A percentile compares a stretch with the other conserved stretches of the same genome.
Evolutionary conservation across 2,329 filamentous ascomycete genomes (phyloP).

Genomic region (Stagonosporopsis vannaccii): DNA sequence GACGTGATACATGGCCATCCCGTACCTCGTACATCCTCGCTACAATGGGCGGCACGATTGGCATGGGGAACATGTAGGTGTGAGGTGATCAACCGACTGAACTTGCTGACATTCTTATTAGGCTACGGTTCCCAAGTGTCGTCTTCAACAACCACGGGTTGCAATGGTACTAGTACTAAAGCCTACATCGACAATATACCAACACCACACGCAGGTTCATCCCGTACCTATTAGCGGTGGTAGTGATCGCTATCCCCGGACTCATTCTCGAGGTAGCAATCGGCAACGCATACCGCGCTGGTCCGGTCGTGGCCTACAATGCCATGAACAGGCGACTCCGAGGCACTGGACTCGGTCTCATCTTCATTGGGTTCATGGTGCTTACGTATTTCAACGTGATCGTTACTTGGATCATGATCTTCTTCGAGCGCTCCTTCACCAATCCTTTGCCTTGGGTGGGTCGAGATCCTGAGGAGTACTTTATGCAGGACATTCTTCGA

Average conservation of each 20-base stretch:
- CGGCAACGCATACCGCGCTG: slow-evolving; percentile 29
- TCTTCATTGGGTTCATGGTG: slow-evolving; percentile 16
- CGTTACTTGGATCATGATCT: slow-evolving; percentile 26
- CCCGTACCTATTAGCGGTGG: slow-evolving; percentile 10
- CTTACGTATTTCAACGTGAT: slow-evolving; percentile 19
- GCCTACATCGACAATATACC: slow-evolving; percentile 1
- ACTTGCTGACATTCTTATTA: neutral
- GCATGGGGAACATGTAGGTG: neutral
- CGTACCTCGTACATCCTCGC: neutral
- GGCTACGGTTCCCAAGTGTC: slow-evolving; percentile 23
- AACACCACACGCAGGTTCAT: neutral
- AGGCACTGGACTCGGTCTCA: slow-evolving; percentile 18
- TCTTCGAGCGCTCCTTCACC: slow-evolving; percentile 23
- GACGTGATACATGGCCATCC: neutral
- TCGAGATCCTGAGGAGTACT: slow-evolving; percentile 15
- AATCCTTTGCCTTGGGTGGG: slow-evolving; percentile 22
- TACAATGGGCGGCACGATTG: neutral
- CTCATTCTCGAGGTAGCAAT: slow-evolving; percentile 27
- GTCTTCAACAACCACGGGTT: slow-evolving; percentile 30
- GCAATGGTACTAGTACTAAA: slow-evolving; percentile 20
- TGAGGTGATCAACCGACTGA: neutral
- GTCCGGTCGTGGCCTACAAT: slow-evolving; percentile 28
- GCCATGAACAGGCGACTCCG: slow-evolving; percentile 25
- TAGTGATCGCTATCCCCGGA: slow-evolving; percentile 24
- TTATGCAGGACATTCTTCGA: slow-evolving; percentile 15